These are phyloP conservation scores for Neurospora pannonica DNA, from an alignment of 495 filamentous ascomycete species.

Conservation along the genomic window DNA sequence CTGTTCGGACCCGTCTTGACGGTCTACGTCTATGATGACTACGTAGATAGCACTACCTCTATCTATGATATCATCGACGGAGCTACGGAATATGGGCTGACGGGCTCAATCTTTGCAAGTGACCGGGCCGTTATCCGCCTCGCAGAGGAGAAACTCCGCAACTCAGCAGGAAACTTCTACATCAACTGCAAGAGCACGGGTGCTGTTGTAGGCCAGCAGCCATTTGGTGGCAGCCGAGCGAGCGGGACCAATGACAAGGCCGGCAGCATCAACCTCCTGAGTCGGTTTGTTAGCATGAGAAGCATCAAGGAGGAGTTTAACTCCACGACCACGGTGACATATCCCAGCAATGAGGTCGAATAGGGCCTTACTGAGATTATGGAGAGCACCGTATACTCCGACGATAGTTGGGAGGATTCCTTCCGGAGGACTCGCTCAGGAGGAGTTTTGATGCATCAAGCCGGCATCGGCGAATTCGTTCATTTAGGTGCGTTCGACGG, in stretches of 20 bases:
- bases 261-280: constrained; percentile 64
- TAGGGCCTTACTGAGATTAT: neutral
- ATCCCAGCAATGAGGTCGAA: constrained; percentile 64
- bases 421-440: neutral
- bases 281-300: constrained; percentile 71
- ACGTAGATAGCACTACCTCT: constrained; percentile 43
- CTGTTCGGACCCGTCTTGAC: constrained; percentile 69
- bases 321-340: constrained; percentile 56
- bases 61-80: constrained; percentile 50
- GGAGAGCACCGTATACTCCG: neutral
- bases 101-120: constrained; percentile 67
- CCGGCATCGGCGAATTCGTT: neutral
- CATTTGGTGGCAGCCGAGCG: constrained; percentile 77
- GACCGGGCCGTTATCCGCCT: constrained; percentile 57
- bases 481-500: neutral
- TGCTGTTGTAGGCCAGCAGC: constrained; percentile 86
- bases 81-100: constrained; percentile 68
- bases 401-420: neutral
- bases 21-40: constrained; percentile 64
- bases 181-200: constrained; percentile 91
- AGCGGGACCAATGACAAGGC: constrained; percentile 93
- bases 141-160: constrained; percentile 65
- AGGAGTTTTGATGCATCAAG: neutral
- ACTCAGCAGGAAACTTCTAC: constrained; percentile 82
- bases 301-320: constrained; percentile 89